Percentiles rank a stretch among this genome's conserved stretches.
phyloP scores from a whole-genome alignment of 768 basidiomycete genomes.

The Tylopilus plumbeoviolaceoides region DNA sequence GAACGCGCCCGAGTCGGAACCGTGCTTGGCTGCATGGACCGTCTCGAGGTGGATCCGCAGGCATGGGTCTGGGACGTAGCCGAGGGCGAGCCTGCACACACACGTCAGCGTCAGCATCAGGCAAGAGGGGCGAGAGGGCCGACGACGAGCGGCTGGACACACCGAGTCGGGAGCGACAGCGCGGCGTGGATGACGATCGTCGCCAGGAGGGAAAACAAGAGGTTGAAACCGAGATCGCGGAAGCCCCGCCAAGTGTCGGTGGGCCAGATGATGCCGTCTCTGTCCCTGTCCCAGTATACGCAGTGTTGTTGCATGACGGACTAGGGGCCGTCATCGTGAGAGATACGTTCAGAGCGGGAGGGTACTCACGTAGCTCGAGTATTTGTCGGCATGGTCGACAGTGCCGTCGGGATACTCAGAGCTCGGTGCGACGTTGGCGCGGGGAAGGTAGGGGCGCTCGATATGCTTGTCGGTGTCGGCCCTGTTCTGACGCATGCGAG shows the following conservation, averaged over 20 bases:
- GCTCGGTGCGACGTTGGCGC: conserved; percentile 28
- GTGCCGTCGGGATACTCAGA: conserved; percentile 22
- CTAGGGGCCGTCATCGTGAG: conserved; percentile 5
- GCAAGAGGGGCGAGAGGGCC: no score
- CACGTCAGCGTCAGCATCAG: no score
- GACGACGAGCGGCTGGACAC: neutral
- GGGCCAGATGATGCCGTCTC: conserved; percentile 44
- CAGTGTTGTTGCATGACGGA: conserved; percentile 41
- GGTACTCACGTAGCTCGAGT: conserved; percentile 19
- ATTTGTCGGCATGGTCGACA: conserved; percentile 14
- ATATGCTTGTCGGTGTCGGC: conserved; percentile 25
- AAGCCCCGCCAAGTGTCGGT: conserved; percentile 40
- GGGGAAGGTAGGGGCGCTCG: conserved; percentile 26
- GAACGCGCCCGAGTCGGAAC: conserved; percentile 40
- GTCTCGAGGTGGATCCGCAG: conserved; percentile 35
- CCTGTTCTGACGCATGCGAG: conserved; percentile 16
- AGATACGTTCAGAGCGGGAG: neutral
- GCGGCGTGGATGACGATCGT: conserved; percentile 32
- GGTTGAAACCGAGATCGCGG: conserved; percentile 39
- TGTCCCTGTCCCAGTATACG: conserved; percentile 38
- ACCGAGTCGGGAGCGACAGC: conserved; percentile 36
- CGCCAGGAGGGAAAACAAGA: conserved; percentile 34
- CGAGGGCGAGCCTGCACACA: conserved; percentile 14
- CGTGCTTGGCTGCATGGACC: conserved; percentile 40
- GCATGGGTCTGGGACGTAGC: conserved; percentile 38